Base-by-base conservation (phyloP, 352 stramenopile species). In the Globisporangium alternatum region DNA sequence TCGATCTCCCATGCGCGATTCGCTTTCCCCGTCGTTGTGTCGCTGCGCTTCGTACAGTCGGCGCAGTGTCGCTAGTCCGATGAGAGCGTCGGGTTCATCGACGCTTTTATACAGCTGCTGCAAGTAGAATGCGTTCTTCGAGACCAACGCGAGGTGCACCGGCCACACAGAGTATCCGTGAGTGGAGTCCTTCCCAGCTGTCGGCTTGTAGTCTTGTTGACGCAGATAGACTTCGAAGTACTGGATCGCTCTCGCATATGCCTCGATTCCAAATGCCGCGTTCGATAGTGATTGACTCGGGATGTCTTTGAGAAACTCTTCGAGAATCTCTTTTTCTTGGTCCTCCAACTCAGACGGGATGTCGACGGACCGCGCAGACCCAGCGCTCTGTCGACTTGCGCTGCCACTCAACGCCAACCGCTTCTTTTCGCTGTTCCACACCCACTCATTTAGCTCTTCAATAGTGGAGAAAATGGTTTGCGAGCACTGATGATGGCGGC, bases 381-480 rank as follows among this genome's bases (percentile, higher is more conserved):
- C 76, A 58, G 66, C 67, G 13, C 65, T 71, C 53, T 69, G 62
- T 21, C 64, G 28, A 63, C 75, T 88, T 60, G 76, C 66, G 59
- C 75, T 86, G 49, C 57, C 73, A 64, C 83, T 93, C 5, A 87
- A 60, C 15, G 76, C 76, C 6, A 92, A 62, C 15, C 81, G 71
- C 62, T 93, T 96, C 57, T 94, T 92, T 56, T 94, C 86, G 52
- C 68, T 91, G 39, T 67, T 88, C 88, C 88, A 96, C 17, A 96
- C 76, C 88, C 88, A 96, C 15, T 96, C 86, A 62, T 94, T 96
- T 8, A 96, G 65, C 47, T 95, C 86, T 70, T 96, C 88, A 21
- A 96, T 83, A 2, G 83, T 91, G 12, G 86, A 89, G 52, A 96
- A 91, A 63, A 96, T 89, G 0, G 79, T 91, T 61, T 96, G 88